phyloP scores from a whole-genome alignment of 2,329 filamentous ascomycete species.

The Stagonosporopsis chrysanthemi region DNA sequence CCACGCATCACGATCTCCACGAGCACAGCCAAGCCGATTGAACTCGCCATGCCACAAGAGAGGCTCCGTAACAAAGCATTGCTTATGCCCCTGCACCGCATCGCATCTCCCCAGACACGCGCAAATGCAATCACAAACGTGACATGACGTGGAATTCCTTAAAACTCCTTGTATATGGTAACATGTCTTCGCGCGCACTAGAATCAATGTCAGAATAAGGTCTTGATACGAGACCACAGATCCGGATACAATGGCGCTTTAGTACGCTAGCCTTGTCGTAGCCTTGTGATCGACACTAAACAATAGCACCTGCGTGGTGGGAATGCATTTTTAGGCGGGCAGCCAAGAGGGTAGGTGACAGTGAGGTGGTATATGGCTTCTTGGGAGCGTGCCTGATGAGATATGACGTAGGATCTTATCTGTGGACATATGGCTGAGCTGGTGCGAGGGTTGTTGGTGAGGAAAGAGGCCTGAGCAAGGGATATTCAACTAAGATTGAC shows the following conservation, averaged over 20 bases:
- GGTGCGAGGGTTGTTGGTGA: neutral
- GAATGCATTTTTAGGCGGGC: neutral
- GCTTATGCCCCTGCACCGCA: too few relatives aligned
- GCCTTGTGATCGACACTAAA: neutral
- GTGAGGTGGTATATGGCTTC: neutral
- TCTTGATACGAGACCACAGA: neutral
- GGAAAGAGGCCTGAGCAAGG: neutral
- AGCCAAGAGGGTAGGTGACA: neutral
- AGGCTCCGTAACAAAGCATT: neutral
- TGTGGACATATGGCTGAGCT: neutral
- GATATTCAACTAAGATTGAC: neutral
- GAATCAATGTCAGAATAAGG: neutral
- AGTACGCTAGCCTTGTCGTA: neutral
- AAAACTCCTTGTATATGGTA: too few relatives aligned
- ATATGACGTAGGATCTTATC: neutral
- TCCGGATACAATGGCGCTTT: neutral
- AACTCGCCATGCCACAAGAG: neutral
- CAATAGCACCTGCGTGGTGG: neutral
- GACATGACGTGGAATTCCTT: neutral
- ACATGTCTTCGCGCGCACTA: too few relatives aligned
- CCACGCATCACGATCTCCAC: neutral
- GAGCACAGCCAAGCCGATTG: neutral
- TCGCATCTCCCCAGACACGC: too few relatives aligned
- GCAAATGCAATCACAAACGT: neutral
- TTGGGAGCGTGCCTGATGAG: neutral